Conservation (phyloP, 176 grass and related monocot genomes). For the Carex parvula region DNA sequence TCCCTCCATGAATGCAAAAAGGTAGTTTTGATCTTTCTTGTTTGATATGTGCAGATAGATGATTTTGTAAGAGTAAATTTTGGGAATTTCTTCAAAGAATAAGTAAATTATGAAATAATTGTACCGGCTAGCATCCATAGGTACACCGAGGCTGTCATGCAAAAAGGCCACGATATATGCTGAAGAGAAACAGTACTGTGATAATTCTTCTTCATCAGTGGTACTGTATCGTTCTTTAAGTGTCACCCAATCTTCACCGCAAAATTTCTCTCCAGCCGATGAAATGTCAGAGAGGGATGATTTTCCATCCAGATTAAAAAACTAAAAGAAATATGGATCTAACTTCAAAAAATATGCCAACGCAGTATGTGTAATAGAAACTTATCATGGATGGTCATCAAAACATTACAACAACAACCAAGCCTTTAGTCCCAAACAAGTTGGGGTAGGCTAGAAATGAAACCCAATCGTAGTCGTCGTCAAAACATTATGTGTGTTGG, state of each 20-base stretch:
- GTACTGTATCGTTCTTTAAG: conserved; percentile 56
- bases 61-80: background rate
- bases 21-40: background rate
- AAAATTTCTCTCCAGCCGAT: conserved; percentile 67
- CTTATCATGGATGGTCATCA: background rate
- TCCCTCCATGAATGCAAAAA: background rate
- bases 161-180: conserved; percentile 88
- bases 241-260: conserved; percentile 55
- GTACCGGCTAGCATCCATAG: conserved; percentile 69
- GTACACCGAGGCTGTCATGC: conserved; percentile 64
- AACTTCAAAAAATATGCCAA: background rate
- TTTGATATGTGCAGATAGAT: background rate
- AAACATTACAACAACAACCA: background rate
- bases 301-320: conserved; percentile 63
- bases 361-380: background rate
- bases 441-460: no score
- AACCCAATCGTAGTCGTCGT: background rate
- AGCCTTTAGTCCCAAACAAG: no score
- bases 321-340: conserved; percentile 40
- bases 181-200: conserved; percentile 87
- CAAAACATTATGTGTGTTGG: background rate
- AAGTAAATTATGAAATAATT: background rate
- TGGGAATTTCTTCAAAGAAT: background rate
- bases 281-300: conserved; percentile 63
- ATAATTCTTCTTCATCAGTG: conserved; percentile 53